Conservation (phyloP, 768 basidiomycete species). For the Trametes cingulata region DNA sequence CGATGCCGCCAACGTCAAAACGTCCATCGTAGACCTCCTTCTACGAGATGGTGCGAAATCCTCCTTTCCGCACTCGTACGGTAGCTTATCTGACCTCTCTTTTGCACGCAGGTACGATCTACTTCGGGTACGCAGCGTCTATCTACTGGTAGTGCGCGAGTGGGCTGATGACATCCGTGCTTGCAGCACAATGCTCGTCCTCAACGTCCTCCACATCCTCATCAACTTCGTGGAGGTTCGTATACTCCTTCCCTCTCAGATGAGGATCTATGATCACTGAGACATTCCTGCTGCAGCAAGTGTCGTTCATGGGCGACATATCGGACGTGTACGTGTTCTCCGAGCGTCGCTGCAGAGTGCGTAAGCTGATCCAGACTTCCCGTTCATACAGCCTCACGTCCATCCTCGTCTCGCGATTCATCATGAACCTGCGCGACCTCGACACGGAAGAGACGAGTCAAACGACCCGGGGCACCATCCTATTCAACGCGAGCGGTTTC, state of each 20-base stretch:
- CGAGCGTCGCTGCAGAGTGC: not conserved
- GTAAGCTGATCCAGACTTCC: no score
- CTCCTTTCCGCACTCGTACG: no score
- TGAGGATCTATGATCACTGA: not conserved
- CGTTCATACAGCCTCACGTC: constrained; percentile 2
- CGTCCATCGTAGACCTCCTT: not conserved
- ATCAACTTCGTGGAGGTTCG: constrained; percentile 2
- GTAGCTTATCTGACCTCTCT: no score
- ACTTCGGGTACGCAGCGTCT: constrained; percentile 4
- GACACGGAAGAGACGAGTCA: not conserved
- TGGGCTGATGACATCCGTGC: not conserved
- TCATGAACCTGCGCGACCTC: constrained; percentile 18
- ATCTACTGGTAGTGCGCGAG: no score
- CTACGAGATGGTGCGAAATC: constrained; percentile 16
- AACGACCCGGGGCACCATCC: no score
- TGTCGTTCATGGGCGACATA: constrained; percentile 4
- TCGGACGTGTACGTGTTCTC: not conserved
- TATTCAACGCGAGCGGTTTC: no score
- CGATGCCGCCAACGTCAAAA: constrained; percentile 3
- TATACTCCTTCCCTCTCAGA: not conserved
- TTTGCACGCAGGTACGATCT: constrained; percentile 2
- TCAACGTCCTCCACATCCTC: constrained; percentile 14
- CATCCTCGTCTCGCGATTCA: constrained; percentile 17
- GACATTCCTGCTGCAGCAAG: not conserved
- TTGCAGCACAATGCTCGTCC: constrained; percentile 7